Base-by-base conservation (phyloP, 140 eudicot species). In the Stevia rebaudiana region DNA sequence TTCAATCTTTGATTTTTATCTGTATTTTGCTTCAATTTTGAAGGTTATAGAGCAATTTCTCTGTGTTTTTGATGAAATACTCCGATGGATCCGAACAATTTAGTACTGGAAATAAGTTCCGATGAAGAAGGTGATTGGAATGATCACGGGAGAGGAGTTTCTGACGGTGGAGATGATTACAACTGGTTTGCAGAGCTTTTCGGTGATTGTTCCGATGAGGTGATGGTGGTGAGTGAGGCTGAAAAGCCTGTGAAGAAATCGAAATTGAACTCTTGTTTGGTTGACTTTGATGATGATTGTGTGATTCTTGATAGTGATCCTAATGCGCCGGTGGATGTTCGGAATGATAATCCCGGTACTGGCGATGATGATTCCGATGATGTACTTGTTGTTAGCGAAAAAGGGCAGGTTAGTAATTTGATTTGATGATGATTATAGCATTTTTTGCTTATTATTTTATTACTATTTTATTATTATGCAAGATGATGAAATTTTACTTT, bases 301-400 rank as follows among this genome's bases (percentile, higher is more conserved):
- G 89, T 88, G 65, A 67, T 92, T 53, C 79, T 92, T 80, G 96
- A 92, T 47, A 70, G 81, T 2, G 94, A 92, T 58, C 98, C 98
- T 0, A 90, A 87, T 73, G 81, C 79, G 46, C 70, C 71, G 3
- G 73, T 64, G 61, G 66, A 54, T 0, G 63, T 66, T 19, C 62
- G 30, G 73, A 70, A 60, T 24, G 69, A 61, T 9, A 54, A 30
- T 10, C 22, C 8, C 11, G 70, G 12, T 13, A 50, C 47, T 24
- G 67, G 36, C 40, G 63, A 30, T 41, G 77, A 56, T 19, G 79
- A 73, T 44, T 39, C 33, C 0, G 96, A 83, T 65, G 98, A 88
- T 24, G 30, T 91, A 57, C 56, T 74, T 30, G 81, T 91, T 75
- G 87, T 91, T 55, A 74, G 82, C 8, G 89, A 84, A 61, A 85